Evolutionary conservation across 108 stramenopile species (phyloP), one percentile per base, ranked within the genome.

Genomic region (Fragilariopsis cylindrus): DNA sequence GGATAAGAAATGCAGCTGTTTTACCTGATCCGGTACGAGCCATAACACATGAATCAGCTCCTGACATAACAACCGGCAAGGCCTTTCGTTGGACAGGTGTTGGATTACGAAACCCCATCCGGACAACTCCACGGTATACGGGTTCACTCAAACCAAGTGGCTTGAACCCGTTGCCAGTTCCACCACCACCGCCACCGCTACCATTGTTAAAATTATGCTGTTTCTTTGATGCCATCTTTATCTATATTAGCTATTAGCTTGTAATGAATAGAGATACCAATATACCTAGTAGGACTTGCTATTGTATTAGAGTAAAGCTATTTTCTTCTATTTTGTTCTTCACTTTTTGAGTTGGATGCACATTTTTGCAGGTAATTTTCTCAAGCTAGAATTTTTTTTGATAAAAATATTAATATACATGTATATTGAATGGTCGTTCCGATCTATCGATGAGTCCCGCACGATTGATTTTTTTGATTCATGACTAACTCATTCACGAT

Each of bases 51-150:
- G 96, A 85, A 84, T 99, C 99, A 53, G 77, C 75, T 48, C 98
- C 98, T 3, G 93, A 85, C 16, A 99, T 75, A 6, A 95, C 74
- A 3, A 96, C 86, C 12, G 99, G 99, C 9, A 99, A 74, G 53
- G 96, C 86, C 74, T 98, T 97, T 57, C 98, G 89, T 79, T 99
- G 99, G 9, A 99, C 98, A 1, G 99, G 99, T 3, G 99, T 99
- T 39, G 99, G 99, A 45, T 85, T 91, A 44, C 90, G 88, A 77
- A 96, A 99, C 11, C 97, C 97, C 88, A 99, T 91, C 53, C 86
- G 88, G 62, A 92, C 86, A 72, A 99, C 85, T 13, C 98, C 98
- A 15, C 72, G 76, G 76, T 79, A 92, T 18, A 97, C 84, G 9
- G 70, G 60, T 3, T 89, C 86, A 19, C 88, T 87, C 46, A 97